Percentiles rank a stretch among this genome's conserved stretches.
phyloP scores from a whole-genome alignment of 169 alveolate species.

The Theileria annulata region DNA sequence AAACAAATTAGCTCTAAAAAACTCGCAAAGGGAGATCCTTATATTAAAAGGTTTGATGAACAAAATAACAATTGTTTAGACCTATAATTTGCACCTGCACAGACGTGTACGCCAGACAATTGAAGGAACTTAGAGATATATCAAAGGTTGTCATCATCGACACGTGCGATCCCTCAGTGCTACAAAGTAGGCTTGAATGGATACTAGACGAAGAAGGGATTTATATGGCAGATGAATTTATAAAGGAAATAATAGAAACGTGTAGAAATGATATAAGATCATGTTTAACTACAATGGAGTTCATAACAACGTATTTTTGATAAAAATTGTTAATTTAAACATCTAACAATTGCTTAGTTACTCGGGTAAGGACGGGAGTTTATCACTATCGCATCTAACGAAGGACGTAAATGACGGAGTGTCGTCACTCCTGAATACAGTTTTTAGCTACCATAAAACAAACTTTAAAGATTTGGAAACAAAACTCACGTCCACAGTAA shows the following conservation, averaged over 20 bases:
- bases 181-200: conserved; percentile 57
- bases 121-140: conserved; percentile 75
- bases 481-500: conserved; percentile 1
- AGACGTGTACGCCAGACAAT: conserved; percentile 81
- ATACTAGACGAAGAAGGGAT: conserved; percentile 69
- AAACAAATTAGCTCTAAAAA: conserved; percentile 35
- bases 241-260: conserved; percentile 67
- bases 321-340: neutral
- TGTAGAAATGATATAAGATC: conserved; percentile 72
- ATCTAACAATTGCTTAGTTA: conserved; percentile 13
- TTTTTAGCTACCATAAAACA: conserved; percentile 19
- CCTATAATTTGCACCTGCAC: conserved; percentile 97
- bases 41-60: conserved; percentile 47
- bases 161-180: conserved; percentile 61
- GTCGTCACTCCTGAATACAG: conserved; percentile 16
- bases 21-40: conserved; percentile 45
- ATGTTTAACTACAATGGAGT: conserved; percentile 47
- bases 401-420: conserved; percentile 61
- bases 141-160: conserved; percentile 72
- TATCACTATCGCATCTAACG: conserved; percentile 20
- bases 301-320: conserved; percentile 26
- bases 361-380: conserved; percentile 14
- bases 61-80: conserved; percentile 60
- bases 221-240: conserved; percentile 50
- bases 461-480: conserved; percentile 6